Conservation (phyloP, 202 grass and related monocot genomes). For the Cymbopogon flexuosus region DNA sequence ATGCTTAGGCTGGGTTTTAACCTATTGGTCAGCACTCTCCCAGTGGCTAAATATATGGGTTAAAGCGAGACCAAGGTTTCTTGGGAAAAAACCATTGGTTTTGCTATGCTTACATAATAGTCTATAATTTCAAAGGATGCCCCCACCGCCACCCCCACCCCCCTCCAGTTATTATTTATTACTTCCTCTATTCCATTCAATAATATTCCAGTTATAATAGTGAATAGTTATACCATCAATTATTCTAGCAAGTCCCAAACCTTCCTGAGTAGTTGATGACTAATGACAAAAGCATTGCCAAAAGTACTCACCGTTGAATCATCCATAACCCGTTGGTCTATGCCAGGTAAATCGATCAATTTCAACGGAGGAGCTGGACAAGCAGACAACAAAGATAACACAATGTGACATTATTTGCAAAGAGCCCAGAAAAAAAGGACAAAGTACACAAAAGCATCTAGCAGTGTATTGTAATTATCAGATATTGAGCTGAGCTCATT, state of each 20-base stretch:
- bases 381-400: constrained; percentile 16
- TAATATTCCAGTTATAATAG: neutral
- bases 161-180: neutral
- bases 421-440: neutral
- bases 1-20: neutral
- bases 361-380: constrained; percentile 80
- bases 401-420: constrained; percentile 24
- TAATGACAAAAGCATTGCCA: constrained; percentile 2
- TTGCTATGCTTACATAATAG: neutral
- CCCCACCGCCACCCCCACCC: no score
- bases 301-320: constrained; percentile 64
- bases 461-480: neutral
- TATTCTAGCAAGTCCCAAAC: neutral
- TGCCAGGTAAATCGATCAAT: constrained; percentile 84
- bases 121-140: neutral
- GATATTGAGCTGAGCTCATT: neutral
- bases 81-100: neutral
- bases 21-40: neutral
- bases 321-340: constrained; percentile 80
- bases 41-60: neutral
- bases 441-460: neutral
- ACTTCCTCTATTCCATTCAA: neutral
- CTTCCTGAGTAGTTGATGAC: constrained; percentile 2
- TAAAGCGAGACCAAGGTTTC: neutral
- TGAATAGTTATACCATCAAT: neutral